phyloP scores from a whole-genome alignment of 345 rosid species.

The Acer campestre region DNA sequence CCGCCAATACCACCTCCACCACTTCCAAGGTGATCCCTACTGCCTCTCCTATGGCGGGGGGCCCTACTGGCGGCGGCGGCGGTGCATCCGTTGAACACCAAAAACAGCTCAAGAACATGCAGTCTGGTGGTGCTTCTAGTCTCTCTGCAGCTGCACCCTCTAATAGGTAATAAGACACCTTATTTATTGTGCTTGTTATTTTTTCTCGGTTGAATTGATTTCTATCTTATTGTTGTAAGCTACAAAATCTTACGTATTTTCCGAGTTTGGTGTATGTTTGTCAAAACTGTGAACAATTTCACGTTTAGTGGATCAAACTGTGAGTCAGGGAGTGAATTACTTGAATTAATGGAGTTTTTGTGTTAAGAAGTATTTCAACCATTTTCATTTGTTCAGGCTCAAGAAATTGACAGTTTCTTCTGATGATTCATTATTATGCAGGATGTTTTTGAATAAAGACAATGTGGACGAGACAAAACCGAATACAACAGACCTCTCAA shows the following conservation, averaged over 20 bases:
- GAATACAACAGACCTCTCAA: conserved; percentile 33
- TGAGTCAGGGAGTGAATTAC: not conserved
- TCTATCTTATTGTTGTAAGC: not conserved
- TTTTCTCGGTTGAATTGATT: not conserved
- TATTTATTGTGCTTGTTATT: not conserved
- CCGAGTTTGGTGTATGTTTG: not conserved
- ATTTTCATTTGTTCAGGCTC: not conserved
- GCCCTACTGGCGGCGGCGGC: conserved; percentile 36
- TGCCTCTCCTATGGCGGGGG: conserved; percentile 31
- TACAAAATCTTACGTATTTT: not conserved
- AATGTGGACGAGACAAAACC: conserved; percentile 33
- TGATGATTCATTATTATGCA: conserved; percentile 23
- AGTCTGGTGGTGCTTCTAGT: conserved; percentile 34
- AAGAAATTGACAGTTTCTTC: not conserved
- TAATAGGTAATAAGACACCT: conserved; percentile 31
- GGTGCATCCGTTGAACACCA: conserved; percentile 42
- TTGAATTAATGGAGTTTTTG: not conserved
- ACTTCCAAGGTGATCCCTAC: conserved; percentile 31
- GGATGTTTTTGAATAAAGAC: conserved; percentile 46
- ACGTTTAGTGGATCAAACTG: not conserved
- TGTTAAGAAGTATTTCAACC: not conserved
- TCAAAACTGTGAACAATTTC: not conserved
- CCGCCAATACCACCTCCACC: conserved; percentile 38
- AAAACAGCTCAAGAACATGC: conserved; percentile 55
- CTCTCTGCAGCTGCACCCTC: conserved; percentile 24